Base-by-base conservation (phyloP, 345 rosid genomes). In the Arabis hirsuta region DNA sequence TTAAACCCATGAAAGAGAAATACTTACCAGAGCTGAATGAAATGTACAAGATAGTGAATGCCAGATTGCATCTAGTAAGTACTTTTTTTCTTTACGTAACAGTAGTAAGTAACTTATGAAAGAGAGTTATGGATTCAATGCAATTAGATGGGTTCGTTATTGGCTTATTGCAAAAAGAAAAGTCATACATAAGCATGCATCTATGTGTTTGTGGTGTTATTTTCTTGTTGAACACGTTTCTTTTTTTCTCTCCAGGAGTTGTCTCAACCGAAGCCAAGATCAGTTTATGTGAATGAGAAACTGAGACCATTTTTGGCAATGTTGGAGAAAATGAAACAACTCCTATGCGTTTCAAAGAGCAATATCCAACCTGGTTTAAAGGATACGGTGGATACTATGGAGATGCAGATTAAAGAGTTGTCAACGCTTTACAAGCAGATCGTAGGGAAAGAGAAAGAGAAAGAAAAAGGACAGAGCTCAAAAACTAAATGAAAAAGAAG, bases 321-420 rank as follows among this genome's bases (percentile, higher is more conserved):
- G 89, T 77, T 95, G 84, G 99, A 95, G 76, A 90, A 86, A 36
- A 16, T 86, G 53, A 80, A 89, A 66, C 0, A 38, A 9, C 66
- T 88, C 70, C 72, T 95, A 50, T 83, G 86, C 24, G 81, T 87
- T 73, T 7, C 90, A 27, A 91, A 89, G 78, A 55, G 34, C 55
- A 88, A 62, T 22, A 72, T 94, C 31, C 1, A 9, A 46, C 87
- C 82, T 71, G 6, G 22, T 62, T 79, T 71, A 59, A 89, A 84
- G 83, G 97, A 95, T 39, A 95, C 87, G 85, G 65, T 89, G 79
- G 75, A 59, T 73, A 26, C 46, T 6, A 91, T 84, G 78, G 97
- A 91, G 88, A 88, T 79, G 82, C 93, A 84, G 82, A 95, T 95
- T 44, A 44, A 82, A 60, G 52, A 76, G 76, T 82, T 87, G 51